Evolutionary conservation across 495 filamentous ascomycete genomes (phyloP).

Genomic region (Aspergillus sparsus): DNA sequence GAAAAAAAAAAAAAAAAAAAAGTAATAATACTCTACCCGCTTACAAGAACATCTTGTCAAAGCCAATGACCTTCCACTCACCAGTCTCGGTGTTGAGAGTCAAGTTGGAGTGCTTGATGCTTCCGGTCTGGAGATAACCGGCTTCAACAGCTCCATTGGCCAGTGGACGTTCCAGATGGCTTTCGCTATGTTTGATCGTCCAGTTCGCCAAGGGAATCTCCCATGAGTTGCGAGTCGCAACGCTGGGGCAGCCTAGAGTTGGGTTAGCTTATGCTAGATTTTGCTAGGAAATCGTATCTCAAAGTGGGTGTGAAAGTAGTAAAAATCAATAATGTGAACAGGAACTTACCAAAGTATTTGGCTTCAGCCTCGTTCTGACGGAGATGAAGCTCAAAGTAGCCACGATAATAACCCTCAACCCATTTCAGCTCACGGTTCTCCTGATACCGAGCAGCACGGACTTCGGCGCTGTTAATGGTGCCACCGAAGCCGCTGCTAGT

Average conservation of each 20-base stretch:
- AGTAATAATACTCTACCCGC: not conserved
- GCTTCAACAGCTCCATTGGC: slow-evolving; percentile 48
- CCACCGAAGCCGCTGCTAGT: slow-evolving; percentile 54
- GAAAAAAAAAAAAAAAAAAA: not conserved
- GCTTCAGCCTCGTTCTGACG: slow-evolving; percentile 37
- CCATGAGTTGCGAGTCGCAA: slow-evolving; percentile 41
- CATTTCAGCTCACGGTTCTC: slow-evolving; percentile 64
- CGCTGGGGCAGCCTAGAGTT: slow-evolving; percentile 35
- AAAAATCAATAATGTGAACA: slow-evolving; percentile 4
- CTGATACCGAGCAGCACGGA: slow-evolving; percentile 38
- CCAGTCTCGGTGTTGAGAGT: slow-evolving; percentile 49
- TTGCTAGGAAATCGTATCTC: too few species aligned
- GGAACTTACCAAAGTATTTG: slow-evolving; percentile 15
- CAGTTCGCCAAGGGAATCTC: slow-evolving; percentile 62
- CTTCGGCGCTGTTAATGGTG: slow-evolving; percentile 43
- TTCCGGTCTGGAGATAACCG: slow-evolving; percentile 46
- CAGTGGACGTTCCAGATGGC: slow-evolving; percentile 46
- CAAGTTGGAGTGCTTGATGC: slow-evolving; percentile 49
- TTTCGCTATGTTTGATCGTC: slow-evolving; percentile 57
- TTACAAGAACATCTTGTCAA: slow-evolving; percentile 20
- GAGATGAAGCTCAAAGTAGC: slow-evolving; percentile 59
- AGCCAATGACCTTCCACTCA: slow-evolving; percentile 18
- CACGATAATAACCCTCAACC: slow-evolving; percentile 68
- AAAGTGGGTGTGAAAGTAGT: too few species aligned
- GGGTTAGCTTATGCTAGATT: too few species aligned